Percentiles rank a stretch among this genome's conserved stretches.
These are phyloP conservation scores for Pyrus hybrid DNA, from an alignment of 331 rosid genomes.

Conservation along the genomic window DNA sequence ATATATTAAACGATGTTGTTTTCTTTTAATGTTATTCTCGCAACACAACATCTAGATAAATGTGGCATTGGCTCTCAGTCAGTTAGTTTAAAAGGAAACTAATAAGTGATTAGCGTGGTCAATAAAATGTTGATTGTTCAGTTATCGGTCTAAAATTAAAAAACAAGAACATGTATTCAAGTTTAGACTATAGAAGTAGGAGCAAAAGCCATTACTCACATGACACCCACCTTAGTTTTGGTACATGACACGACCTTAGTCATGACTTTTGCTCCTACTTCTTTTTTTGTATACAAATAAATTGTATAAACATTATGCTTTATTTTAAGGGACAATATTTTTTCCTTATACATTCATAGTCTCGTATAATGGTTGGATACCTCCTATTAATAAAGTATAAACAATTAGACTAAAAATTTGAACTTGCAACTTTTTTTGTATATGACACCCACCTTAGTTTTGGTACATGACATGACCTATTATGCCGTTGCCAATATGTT, in stretches of 20 bases:
- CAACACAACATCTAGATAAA: not conserved
- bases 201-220: not conserved
- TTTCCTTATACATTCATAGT: too few species aligned
- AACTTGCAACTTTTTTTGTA: too few species aligned
- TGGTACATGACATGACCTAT: not conserved
- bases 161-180: not conserved
- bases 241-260: too few species aligned
- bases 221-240: not conserved
- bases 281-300: too few species aligned
- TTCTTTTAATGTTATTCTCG: not conserved
- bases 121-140: not conserved
- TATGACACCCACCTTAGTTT: not conserved
- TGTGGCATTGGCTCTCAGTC: not conserved
- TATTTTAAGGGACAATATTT: too few species aligned
- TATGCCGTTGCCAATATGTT: too few species aligned
- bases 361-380: too few species aligned
- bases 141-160: not conserved
- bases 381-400: too few species aligned
- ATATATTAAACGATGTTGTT: not conserved
- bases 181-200: not conserved
- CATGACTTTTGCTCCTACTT: too few species aligned
- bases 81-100: not conserved
- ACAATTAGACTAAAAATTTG: too few species aligned
- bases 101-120: constrained; percentile 7
- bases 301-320: too few species aligned